Conservation (phyloP, 1,284 basidiomycete genomes). For the Ustilago lituana region DNA sequence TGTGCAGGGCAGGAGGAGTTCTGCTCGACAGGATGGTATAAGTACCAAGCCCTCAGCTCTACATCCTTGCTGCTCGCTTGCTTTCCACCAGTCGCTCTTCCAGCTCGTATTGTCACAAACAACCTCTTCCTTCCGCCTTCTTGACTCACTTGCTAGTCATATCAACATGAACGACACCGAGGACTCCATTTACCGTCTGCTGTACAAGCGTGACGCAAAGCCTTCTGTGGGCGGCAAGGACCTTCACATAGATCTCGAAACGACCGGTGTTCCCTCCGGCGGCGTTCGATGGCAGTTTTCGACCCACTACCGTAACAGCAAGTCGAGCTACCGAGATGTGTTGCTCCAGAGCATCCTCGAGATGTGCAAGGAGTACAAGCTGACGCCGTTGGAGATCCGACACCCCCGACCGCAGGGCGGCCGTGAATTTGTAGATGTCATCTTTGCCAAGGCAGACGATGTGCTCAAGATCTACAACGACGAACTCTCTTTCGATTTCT, state of each 20-base stretch:
- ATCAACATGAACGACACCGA: neutral
- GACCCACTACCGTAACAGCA: constrained; percentile 19
- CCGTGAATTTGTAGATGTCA: constrained; percentile 22
- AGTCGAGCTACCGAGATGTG: constrained; percentile 24
- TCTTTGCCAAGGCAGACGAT: constrained; percentile 22
- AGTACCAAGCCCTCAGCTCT: too few relatives aligned
- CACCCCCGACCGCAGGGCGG: neutral
- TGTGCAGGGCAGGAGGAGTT: too few relatives aligned
- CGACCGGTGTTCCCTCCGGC: constrained; percentile 17
- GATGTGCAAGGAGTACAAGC: constrained; percentile 23
- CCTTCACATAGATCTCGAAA: constrained; percentile 18
- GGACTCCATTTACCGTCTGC: constrained; percentile 15
- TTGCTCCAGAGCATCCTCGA: constrained; percentile 32
- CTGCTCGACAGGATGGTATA: constrained; percentile 1
- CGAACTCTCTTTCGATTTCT: constrained; percentile 32
- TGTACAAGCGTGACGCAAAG: constrained; percentile 10
- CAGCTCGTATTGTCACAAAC: too few relatives aligned
- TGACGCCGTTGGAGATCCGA: constrained; percentile 32
- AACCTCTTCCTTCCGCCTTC: too few relatives aligned
- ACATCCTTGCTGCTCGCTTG: too few relatives aligned
- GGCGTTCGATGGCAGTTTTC: constrained; percentile 33
- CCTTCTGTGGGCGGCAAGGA: constrained; percentile 13
- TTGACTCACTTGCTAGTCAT: too few relatives aligned
- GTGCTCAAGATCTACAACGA: constrained; percentile 25
- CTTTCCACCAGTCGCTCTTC: too few relatives aligned